These are phyloP conservation scores for Gossypium turneri DNA, from an alignment of 345 rosid genomes.

Conservation along the genomic window DNA sequence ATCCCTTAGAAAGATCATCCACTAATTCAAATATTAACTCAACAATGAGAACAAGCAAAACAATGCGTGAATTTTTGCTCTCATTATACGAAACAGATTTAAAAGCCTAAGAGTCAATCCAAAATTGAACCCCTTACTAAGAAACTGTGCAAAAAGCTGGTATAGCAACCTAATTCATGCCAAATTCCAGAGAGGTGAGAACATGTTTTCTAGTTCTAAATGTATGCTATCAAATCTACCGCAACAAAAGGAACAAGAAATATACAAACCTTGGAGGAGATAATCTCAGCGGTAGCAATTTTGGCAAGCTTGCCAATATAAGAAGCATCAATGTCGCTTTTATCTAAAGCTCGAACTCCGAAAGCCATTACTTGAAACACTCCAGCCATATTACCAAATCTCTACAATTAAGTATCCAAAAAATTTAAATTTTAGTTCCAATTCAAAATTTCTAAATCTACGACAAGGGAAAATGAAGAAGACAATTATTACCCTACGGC, in stretches of 20 bases:
- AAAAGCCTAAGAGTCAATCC: not conserved
- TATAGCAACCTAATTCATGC: not conserved
- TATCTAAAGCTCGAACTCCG: slow-evolving; percentile 59
- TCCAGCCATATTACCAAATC: slow-evolving; percentile 92
- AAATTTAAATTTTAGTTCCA: not conserved
- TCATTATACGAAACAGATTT: not conserved
- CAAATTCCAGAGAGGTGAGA: not conserved
- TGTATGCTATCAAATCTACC: not conserved
- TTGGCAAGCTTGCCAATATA: slow-evolving; percentile 86
- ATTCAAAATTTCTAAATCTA: not conserved
- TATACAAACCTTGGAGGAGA: slow-evolving; percentile 73
- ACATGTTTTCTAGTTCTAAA: not conserved
- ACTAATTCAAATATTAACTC: not conserved
- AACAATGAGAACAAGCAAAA: not conserved
- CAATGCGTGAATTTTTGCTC: not conserved
- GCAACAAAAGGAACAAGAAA: not conserved
- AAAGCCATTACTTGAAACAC: slow-evolving; percentile 90
- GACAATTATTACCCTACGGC: slow-evolving; percentile 60
- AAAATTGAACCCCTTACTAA: not conserved
- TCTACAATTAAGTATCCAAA: slow-evolving; percentile 36
- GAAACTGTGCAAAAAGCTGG: not conserved
- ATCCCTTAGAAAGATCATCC: not conserved
- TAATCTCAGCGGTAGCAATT: slow-evolving; percentile 84
- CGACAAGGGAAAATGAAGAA: not conserved
- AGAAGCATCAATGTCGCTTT: slow-evolving; percentile 58